Percentiles rank a stretch among this genome's conserved stretches.
Evolutionary conservation across 2,329 filamentous ascomycete genomes (phyloP).

Genomic region (Arachnomyces sp.): DNA sequence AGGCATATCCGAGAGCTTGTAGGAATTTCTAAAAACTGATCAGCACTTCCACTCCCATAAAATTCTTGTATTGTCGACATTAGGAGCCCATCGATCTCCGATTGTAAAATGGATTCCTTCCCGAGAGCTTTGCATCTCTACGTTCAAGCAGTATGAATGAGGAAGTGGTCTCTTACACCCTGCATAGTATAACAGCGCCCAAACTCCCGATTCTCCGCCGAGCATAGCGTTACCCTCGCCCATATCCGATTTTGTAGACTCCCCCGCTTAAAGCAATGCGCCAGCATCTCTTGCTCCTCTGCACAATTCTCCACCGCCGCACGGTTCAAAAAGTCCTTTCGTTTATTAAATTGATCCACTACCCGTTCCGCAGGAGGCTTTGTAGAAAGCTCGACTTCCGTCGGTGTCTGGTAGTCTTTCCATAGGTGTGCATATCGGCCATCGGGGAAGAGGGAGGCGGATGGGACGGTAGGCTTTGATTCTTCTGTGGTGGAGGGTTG

Average conservation of each 20-base stretch:
- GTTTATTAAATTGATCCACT: conserved; percentile 74
- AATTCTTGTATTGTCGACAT: no score
- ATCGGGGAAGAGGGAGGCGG: conserved; percentile 57
- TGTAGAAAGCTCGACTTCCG: conserved; percentile 60
- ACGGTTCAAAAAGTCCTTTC: conserved; percentile 66
- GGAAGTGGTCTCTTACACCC: no score
- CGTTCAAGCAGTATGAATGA: no score
- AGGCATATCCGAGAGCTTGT: conserved; percentile 81
- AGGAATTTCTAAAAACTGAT: conserved; percentile 61
- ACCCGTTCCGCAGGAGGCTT: conserved; percentile 76
- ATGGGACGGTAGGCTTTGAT: conserved; percentile 28
- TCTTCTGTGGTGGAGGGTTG: conserved; percentile 18
- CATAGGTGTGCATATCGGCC: conserved; percentile 79
- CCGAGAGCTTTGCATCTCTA: no score
- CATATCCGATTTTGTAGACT: conserved; percentile 52
- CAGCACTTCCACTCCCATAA: neutral
- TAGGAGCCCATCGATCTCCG: no score
- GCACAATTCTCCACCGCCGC: conserved; percentile 92
- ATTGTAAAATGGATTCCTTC: no score
- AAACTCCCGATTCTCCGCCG: conserved; percentile 66
- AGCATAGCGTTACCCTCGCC: conserved; percentile 65
- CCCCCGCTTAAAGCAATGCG: conserved; percentile 71
- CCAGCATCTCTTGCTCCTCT: conserved; percentile 74
- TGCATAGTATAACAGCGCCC: conserved; percentile 87
- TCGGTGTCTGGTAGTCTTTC: conserved; percentile 77